These are phyloP conservation scores for Dacryopinax spathularia DNA, from an alignment of 768 basidiomycete species.

Conservation along the genomic window DNA sequence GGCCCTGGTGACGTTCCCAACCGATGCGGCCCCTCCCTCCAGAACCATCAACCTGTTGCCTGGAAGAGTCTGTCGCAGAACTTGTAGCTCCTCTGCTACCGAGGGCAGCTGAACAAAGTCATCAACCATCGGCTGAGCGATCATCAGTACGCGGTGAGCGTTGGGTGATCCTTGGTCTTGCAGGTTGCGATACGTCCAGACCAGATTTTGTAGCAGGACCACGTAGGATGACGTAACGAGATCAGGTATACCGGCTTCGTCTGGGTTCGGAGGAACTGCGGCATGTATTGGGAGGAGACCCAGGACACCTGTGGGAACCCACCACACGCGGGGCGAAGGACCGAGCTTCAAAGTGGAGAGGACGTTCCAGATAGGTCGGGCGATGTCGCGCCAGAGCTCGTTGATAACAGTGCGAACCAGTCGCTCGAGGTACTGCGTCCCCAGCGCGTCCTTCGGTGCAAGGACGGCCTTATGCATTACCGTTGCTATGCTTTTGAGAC, in stretches of 20 bases:
- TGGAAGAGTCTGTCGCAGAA: background rate
- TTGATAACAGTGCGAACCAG: background rate
- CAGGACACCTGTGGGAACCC: background rate
- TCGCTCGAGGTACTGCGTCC: background rate
- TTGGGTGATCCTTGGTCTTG: background rate
- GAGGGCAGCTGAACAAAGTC: background rate
- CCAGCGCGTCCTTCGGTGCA: background rate
- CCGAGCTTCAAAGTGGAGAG: background rate
- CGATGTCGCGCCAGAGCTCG: background rate
- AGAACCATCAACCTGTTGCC: background rate
- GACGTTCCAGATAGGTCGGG: background rate
- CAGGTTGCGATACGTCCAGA: background rate
- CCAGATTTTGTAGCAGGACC: background rate
- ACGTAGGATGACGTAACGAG: slow-evolving; percentile 2
- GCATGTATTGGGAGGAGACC: slow-evolving; percentile 1
- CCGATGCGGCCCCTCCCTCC: background rate
- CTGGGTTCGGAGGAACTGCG: background rate
- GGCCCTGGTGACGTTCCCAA: background rate
- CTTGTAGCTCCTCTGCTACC: background rate
- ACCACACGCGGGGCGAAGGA: slow-evolving; percentile 2
- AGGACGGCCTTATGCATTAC: background rate
- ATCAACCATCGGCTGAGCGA: background rate
- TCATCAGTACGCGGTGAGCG: background rate
- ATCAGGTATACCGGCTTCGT: background rate
- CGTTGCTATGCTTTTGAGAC: background rate